Evolutionary conservation across 192 early-diverging fungal genomes (phyloP), one percentile per base, ranked within the genome.

Genomic region (Pilaira anomala): DNA sequence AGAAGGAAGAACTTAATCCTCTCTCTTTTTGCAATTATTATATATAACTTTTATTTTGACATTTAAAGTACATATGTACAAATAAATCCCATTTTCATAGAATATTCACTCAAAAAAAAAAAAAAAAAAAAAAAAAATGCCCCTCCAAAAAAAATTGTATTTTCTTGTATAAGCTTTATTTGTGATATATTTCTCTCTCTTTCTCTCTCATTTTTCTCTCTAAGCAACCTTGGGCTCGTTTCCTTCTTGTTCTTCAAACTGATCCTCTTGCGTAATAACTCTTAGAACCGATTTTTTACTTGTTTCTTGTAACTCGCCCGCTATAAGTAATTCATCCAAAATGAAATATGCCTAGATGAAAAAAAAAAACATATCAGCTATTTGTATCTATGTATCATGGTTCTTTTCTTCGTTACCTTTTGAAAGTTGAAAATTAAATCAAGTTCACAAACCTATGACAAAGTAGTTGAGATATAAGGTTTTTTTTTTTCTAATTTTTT

Each of bases 391-490:
- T 44, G 45, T 36, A 53, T 60, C 25, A 41, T 29, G 11, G 44
- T 22, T 52, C 12, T 65, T 19, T 24, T 26, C 9, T 41, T 1
- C 19, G 8, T 48, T 74, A 78, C 76, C 73, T 86, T 85, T 56
- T 99, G 93, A 77, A 96, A 99, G 80, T 97, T 93, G 84, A 97
- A 98, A 62, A 98, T 97, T 59, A 98, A 84, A 74, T 98, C 97
- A 50, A 98, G 80, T 63, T 98, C 97, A 73, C 94, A 92, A 0
- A 95, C 83, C 83, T 85, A 68, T 24, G 33, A n/a, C n/a, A n/a
- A n/a, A n/a, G n/a, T n/a, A n/a, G n/a, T n/a, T n/a, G n/a, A n/a
- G n/a, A n/a, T n/a, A n/a, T n/a, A n/a, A n/a, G n/a, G n/a, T n/a
- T 24, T n/a, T 24, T 16, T 22, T 29, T 11, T 41, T 18, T 1